Evolutionary conservation across 2,329 filamentous ascomycete genomes (phyloP).

Genomic region (Camptophora hylomeconis): DNA sequence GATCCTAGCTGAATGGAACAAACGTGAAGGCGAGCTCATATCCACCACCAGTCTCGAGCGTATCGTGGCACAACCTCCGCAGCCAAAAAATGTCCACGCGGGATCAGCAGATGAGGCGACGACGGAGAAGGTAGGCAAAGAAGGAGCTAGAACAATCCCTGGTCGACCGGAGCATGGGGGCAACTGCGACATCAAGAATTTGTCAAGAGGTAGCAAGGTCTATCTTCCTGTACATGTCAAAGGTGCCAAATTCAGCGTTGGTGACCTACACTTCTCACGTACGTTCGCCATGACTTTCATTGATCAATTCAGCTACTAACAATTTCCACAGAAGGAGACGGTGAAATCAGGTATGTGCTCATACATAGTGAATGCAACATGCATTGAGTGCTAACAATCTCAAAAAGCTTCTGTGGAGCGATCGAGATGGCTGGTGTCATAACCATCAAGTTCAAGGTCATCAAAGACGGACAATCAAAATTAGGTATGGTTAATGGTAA

Average conservation of each 20-base stretch:
- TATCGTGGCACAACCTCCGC: constrained; percentile 64
- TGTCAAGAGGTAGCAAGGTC: constrained; percentile 65
- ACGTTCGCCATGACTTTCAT: too few relatives aligned
- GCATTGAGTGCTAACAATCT: too few relatives aligned
- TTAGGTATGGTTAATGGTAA: constrained; percentile 50
- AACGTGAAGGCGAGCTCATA: constrained; percentile 69
- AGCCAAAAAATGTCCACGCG: constrained; percentile 59
- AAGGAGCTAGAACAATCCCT: constrained; percentile 77
- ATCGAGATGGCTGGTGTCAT: constrained; percentile 93
- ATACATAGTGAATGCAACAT: too few relatives aligned
- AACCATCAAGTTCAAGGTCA: constrained; percentile 77
- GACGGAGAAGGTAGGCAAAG: constrained; percentile 54
- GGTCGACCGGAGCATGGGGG: constrained; percentile 76
- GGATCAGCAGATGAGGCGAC: constrained; percentile 48
- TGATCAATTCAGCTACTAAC: too few relatives aligned
- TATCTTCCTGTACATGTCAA: constrained; percentile 78
- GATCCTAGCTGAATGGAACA: constrained; percentile 71
- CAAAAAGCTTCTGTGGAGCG: constrained; percentile 72
- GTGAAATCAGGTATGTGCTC: too few relatives aligned
- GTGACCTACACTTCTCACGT: constrained; percentile 73
- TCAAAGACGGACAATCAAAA: constrained; percentile 65
- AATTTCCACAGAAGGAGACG: constrained; percentile 56
- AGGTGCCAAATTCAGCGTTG: constrained; percentile 81
- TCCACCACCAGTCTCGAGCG: constrained; percentile 50
- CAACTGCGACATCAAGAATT: constrained; percentile 85